A percentile compares a stretch with the other conserved stretches of the same genome.
These are phyloP conservation scores for Diophrys sp. DNA, from an alignment of 73 alveolate species.

Conservation along the genomic window DNA sequence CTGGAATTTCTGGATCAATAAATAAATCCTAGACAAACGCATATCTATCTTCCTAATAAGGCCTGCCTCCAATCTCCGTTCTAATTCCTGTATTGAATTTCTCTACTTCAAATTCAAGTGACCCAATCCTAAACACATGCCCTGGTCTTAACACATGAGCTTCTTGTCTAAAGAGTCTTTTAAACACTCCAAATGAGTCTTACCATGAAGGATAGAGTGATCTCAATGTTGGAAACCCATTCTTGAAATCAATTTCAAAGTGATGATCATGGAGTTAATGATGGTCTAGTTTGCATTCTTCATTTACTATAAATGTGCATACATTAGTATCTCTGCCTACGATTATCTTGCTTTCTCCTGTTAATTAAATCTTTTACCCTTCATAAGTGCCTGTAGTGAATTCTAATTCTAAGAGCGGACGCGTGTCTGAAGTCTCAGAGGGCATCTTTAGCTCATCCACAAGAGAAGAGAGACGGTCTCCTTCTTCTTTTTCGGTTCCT, in stretches of 20 bases:
- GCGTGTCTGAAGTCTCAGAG: neutral
- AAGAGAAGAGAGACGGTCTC: neutral
- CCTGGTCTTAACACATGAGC: conserved; percentile 55
- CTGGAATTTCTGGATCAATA: conserved; percentile 42
- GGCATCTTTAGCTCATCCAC: neutral
- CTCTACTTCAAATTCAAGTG: conserved; percentile 55
- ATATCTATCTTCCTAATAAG: conserved; percentile 57
- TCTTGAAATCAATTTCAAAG: conserved; percentile 45
- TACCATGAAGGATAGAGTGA: conserved; percentile 23
- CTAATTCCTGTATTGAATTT: conserved; percentile 55
- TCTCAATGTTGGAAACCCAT: conserved; percentile 22
- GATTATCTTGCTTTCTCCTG: conserved; percentile 41
- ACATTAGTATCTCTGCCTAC: conserved; percentile 22
- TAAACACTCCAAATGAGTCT: conserved; percentile 54
- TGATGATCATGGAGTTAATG: conserved; percentile 25
- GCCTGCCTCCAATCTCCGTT: conserved; percentile 54
- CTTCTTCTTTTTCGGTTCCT: neutral
- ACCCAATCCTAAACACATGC: conserved; percentile 58
- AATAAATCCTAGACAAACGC: conserved; percentile 39
- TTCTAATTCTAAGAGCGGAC: neutral
- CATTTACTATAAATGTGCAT: neutral
- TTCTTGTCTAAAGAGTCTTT: conserved; percentile 30
- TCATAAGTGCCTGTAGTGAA: neutral
- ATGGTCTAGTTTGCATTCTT: neutral
- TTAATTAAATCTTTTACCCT: neutral